Conservation (phyloP, 768 basidiomycete genomes). For the Mrakia frigida region DNA sequence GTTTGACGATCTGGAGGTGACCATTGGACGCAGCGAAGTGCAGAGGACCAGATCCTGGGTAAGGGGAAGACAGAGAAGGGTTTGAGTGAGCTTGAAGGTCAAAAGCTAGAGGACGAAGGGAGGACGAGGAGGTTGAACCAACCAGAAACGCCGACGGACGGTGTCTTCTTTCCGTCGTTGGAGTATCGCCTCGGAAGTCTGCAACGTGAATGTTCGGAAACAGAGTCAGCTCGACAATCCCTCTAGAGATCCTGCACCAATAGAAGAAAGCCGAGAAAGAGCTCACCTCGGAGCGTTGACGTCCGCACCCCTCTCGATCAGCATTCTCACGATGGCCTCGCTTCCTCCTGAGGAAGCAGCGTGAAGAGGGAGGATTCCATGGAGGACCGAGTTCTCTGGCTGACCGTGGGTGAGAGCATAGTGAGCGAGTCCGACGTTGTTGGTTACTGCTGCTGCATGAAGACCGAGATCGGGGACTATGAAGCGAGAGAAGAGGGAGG, state of each 20-base stretch:
- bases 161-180: constrained; percentile 44
- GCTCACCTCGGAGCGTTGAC: constrained; percentile 86
- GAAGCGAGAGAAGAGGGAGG: not conserved
- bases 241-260: constrained; percentile 12
- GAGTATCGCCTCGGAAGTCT: constrained; percentile 48
- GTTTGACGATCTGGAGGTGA: constrained; percentile 67
- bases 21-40: constrained; percentile 97
- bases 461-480: constrained; percentile 48
- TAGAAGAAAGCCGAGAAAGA: constrained; percentile 20
- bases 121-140: constrained; percentile 26
- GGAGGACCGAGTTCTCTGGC: constrained; percentile 85
- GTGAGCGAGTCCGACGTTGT: constrained; percentile 75
- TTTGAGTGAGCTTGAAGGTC: not conserved
- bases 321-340: constrained; percentile 74
- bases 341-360: constrained; percentile 89
- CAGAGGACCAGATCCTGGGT: constrained; percentile 74
- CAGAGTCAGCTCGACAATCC: constrained; percentile 3
- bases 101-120: not conserved
- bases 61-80: not conserved
- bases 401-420: constrained; percentile 92
- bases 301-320: constrained; percentile 93
- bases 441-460: constrained; percentile 52
- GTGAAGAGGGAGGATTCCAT: constrained; percentile 94
- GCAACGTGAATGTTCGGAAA: constrained; percentile 48
- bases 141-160: constrained; percentile 44